Conservation (phyloP, 2,329 filamentous ascomycete genomes). For the Colletotrichum musae region DNA sequence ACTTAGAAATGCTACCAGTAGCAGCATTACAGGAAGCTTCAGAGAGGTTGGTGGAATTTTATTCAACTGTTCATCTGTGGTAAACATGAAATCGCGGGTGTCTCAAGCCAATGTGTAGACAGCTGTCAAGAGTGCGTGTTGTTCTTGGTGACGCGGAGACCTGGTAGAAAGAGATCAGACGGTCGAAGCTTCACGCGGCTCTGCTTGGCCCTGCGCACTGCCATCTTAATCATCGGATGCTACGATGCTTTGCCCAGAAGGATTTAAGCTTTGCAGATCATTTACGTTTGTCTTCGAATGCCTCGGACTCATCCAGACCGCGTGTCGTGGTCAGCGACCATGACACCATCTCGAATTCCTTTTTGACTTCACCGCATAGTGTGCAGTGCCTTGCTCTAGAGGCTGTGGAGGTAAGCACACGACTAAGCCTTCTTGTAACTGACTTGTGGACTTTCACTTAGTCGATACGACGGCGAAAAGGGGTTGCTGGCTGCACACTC, state of each 20-base stretch:
- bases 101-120: background rate
- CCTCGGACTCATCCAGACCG: background rate
- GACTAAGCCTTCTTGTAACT: too few species aligned
- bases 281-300: background rate
- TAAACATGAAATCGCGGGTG: slow-evolving; percentile 6
- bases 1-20: background rate
- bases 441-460: too few species aligned
- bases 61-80: slow-evolving; percentile 1
- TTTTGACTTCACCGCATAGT: too few species aligned
- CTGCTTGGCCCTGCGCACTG: background rate
- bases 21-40: too few species aligned
- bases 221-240: slow-evolving; percentile 3
- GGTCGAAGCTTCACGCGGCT: slow-evolving; percentile 8
- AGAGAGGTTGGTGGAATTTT: background rate
- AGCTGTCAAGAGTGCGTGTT: background rate
- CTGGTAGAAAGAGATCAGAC: slow-evolving; percentile 13
- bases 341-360: too few species aligned
- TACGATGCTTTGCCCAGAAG: background rate
- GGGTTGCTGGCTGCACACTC: background rate
- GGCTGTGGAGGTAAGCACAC: too few species aligned
- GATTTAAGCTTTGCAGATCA: slow-evolving; percentile 12
- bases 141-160: background rate
- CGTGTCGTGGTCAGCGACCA: too few species aligned
- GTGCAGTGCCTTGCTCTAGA: too few species aligned
- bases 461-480: background rate